A percentile compares a stretch with the other conserved stretches of the same genome.
Conservation (phyloP, 768 basidiomycete species). For the Porpolomopsis calyptriformis region DNA sequence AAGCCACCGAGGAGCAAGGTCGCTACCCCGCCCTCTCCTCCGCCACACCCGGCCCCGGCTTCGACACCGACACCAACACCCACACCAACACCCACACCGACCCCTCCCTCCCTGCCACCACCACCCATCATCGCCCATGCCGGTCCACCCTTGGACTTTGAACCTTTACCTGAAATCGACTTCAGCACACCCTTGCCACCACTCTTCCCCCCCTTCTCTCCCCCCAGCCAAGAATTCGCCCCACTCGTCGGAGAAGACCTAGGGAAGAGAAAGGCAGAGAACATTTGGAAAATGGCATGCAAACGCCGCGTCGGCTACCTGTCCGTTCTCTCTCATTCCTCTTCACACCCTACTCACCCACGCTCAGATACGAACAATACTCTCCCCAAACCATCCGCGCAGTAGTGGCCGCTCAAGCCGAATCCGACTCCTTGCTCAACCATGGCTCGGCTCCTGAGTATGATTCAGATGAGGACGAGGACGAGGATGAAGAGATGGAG, state of each 20-base stretch:
- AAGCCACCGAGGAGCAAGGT: too few relatives aligned
- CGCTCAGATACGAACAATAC: slow-evolving; percentile 6
- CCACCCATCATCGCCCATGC: background rate
- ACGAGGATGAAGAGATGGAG: slow-evolving; percentile 3
- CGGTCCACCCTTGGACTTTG: too few relatives aligned
- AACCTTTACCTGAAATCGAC: too few relatives aligned
- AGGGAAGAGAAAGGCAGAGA: background rate
- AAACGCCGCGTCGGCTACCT: slow-evolving; percentile 6
- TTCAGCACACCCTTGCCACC: too few relatives aligned
- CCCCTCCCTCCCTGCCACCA: background rate
- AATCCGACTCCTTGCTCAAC: slow-evolving; percentile 5
- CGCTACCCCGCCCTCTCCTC: too few relatives aligned
- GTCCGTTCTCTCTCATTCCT: background rate
- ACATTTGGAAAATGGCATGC: slow-evolving; percentile 6
- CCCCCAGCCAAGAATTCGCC: background rate
- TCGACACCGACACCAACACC: background rate
- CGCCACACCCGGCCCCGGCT: too few relatives aligned
- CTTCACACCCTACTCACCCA: background rate
- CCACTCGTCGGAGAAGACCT: background rate
- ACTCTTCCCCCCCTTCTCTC: background rate
- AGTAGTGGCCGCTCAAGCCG: slow-evolving; percentile 9
- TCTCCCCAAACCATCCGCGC: slow-evolving; percentile 10
- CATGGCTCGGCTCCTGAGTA: slow-evolving; percentile 4
- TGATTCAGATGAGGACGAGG: slow-evolving; percentile 5
- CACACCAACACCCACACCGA: background rate